Base-by-base conservation (phyloP, 306 rosid species). In the Citrullus colocynthis region DNA sequence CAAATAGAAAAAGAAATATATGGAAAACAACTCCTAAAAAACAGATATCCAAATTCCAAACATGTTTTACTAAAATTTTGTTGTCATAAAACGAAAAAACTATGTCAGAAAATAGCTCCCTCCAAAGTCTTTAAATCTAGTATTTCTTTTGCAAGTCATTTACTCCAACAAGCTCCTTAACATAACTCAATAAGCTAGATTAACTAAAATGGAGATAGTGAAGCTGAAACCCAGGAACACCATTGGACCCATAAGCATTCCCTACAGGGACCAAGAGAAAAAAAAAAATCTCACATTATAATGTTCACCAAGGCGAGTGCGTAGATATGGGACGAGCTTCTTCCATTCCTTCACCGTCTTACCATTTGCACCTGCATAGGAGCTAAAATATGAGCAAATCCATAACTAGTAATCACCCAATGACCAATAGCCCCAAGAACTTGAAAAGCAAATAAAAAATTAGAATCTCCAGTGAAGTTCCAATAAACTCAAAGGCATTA, bases 331-430 rank as follows among this genome's bases (percentile, higher is more conserved):
- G 83, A 95, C 88, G 78, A 95, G 82, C 87, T 88, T 91, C 86
- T 92, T 90, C 99, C 99, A 95, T 82, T 95, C 92, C 76, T 85
- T 87, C 54, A 88, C 90, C 1, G 99, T 89, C 78, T 87, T 86
- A 39, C 99, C 99, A 89, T 95, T 95, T 56, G 96, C 96, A 80
- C 97, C 97, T 95, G 85, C 82, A 78, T 36, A 32, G 36, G 6
- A 3, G 37, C 48, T 32, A 52, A 5, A 74, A 28, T 14, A 20
- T 42, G 18, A 69, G 10, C 34, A 39, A 37, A 69, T 21, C 34
- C 49, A 71, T 14, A 15, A 45, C 54, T 48, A 71, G 41, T 24
- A 71, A 71, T 71, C 18, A 48, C 36, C 56, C 56, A 51, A 5
- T 51, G 6, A 16, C 55, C 36, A 41, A 69, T 15, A 69, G 2